Evolutionary conservation across 768 basidiomycete species (phyloP).

Genomic region (Phlebiopsis gigantea): DNA sequence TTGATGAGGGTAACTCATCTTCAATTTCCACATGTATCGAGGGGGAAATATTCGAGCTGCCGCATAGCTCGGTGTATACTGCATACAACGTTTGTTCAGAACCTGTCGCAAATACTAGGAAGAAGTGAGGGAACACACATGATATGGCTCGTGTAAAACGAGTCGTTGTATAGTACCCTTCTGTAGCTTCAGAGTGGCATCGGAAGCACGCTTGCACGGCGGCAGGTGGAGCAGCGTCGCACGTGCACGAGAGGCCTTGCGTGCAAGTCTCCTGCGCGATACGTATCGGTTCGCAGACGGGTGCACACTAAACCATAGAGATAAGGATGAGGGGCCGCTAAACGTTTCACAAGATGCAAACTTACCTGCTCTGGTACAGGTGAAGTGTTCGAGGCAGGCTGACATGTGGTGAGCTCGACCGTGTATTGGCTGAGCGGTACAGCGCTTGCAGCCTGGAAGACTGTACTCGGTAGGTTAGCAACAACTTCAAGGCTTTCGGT

Average conservation of each 20-base stretch:
- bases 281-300: constrained; percentile 3
- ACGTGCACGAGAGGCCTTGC: constrained; percentile 2
- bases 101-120: too few species aligned
- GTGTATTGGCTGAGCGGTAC: background rate
- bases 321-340: background rate
- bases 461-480: background rate
- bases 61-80: constrained; percentile 1
- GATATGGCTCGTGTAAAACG: background rate
- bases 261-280: constrained; percentile 4
- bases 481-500: background rate
- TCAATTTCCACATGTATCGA: background rate
- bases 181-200: background rate
- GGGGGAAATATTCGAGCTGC: background rate
- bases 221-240: background rate
- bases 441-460: background rate
- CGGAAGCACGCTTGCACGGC: background rate
- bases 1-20: background rate
- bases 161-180: background rate
- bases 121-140: background rate
- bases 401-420: background rate
- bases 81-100: background rate
- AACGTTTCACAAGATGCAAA: background rate
- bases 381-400: background rate
- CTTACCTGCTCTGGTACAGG: background rate
- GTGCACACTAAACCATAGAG: background rate